phyloP scores from a whole-genome alignment of 2,329 filamentous ascomycete species.

The Phaeosphaeria sp. region DNA sequence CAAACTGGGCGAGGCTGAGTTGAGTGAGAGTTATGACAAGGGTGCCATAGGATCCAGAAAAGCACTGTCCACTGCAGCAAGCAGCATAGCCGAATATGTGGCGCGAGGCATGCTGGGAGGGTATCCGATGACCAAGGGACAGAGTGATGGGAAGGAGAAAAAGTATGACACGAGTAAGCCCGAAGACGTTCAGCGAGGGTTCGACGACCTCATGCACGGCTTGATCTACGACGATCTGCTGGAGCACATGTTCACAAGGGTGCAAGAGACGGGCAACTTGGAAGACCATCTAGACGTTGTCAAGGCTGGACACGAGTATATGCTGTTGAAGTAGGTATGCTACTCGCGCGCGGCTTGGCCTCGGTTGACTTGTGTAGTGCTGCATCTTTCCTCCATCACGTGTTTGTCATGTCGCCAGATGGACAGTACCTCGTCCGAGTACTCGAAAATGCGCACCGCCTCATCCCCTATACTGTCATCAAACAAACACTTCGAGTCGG shows the following conservation, averaged over 20 bases:
- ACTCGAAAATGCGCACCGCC: slow-evolving; percentile 71
- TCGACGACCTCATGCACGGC: slow-evolving; percentile 70
- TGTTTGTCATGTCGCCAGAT: slow-evolving; percentile 75
- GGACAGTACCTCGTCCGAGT: slow-evolving; percentile 77
- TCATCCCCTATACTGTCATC: slow-evolving; percentile 75
- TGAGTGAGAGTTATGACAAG: slow-evolving; percentile 85
- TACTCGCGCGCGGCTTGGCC: neutral
- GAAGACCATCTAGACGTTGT: slow-evolving; percentile 69
- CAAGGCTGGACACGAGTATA: slow-evolving; percentile 70
- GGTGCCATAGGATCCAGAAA: slow-evolving; percentile 76
- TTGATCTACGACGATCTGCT: slow-evolving; percentile 73
- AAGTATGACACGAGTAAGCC: slow-evolving; percentile 67
- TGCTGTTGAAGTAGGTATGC: slow-evolving; percentile 71
- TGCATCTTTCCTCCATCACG: slow-evolving; percentile 76
- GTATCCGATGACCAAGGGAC: slow-evolving; percentile 52
- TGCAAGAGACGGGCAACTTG: slow-evolving; percentile 66
- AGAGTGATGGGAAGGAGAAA: slow-evolving; percentile 35
- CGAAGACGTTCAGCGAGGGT: slow-evolving; percentile 67
- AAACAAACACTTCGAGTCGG: slow-evolving; percentile 77
- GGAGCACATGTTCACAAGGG: slow-evolving; percentile 69
- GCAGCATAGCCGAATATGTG: slow-evolving; percentile 72
- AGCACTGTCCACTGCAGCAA: slow-evolving; percentile 74
- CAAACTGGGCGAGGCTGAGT: slow-evolving; percentile 67
- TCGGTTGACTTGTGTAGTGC: slow-evolving; percentile 56
- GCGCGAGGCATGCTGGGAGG: slow-evolving; percentile 72